Percentiles rank a stretch among this genome's conserved stretches.
These are phyloP conservation scores for Camellia oleifera DNA, from an alignment of 179 eudicot species.

Conservation along the genomic window DNA sequence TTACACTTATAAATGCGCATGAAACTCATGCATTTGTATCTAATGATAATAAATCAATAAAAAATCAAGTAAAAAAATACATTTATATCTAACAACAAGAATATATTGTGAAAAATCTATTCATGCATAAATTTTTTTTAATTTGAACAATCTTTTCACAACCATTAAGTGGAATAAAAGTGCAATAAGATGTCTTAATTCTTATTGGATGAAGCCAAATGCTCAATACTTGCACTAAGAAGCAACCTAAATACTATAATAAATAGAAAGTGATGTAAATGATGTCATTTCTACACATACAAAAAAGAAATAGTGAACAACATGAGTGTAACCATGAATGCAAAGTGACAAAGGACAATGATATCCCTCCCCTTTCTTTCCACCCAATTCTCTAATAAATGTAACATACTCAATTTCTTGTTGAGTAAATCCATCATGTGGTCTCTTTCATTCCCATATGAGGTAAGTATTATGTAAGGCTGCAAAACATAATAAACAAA, in stretches of 20 bases:
- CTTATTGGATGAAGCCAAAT: not conserved
- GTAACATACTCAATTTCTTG: constrained; percentile 18
- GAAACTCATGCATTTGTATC: no score
- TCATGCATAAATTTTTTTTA: no score
- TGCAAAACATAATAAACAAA: constrained; percentile 2
- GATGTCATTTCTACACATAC: constrained; percentile 2
- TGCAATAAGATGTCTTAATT: not conserved
- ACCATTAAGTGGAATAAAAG: no score
- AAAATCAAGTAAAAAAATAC: no score
- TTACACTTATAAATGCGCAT: no score
- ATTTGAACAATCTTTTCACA: no score
- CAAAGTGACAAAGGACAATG: constrained; percentile 32
- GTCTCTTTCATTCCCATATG: constrained; percentile 16
- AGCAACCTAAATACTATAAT: not conserved
- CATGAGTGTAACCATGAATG: constrained; percentile 19
- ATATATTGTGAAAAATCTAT: no score
- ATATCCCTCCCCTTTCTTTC: constrained; percentile 8
- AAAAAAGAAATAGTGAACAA: constrained; percentile 1
- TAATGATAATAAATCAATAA: no score
- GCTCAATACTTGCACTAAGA: no score
- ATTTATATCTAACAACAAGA: no score
- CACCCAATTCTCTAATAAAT: constrained; percentile 12
- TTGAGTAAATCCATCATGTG: constrained; percentile 30
- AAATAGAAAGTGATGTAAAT: not conserved
- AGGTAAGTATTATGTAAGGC: constrained; percentile 17